Percentiles rank a stretch among this genome's conserved stretches.
Conservation (phyloP, 768 basidiomycete species). For the Cystofilobasidium ferigula region DNA sequence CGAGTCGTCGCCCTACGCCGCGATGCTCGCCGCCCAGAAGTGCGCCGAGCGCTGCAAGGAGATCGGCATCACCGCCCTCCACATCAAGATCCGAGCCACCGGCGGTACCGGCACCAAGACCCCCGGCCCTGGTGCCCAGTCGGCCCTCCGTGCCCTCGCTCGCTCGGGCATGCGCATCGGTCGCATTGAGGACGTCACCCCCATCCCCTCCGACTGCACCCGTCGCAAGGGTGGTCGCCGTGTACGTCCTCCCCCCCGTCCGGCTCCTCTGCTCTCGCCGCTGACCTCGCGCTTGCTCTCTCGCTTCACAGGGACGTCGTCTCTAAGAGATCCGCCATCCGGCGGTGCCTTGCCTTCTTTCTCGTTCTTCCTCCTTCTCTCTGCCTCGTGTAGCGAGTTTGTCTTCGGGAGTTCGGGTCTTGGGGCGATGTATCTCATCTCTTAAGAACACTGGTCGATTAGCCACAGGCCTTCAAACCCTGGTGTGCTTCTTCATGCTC, state of each 20-base stretch:
- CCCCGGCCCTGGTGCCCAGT: conserved; percentile 96
- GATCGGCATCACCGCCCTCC: conserved; percentile 83
- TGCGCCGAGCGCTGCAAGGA: conserved; percentile 93
- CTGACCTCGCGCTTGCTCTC: neutral
- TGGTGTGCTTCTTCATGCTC: conserved; percentile 8
- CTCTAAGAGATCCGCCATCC: too few species aligned
- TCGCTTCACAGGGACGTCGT: conserved; percentile 28
- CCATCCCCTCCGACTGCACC: conserved; percentile 87
- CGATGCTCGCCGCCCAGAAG: conserved; percentile 97
- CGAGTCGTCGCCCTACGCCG: conserved; percentile 93
- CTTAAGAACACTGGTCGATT: neutral
- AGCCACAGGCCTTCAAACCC: conserved; percentile 2
- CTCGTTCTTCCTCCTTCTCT: neutral
- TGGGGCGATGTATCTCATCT: neutral
- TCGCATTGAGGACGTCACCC: conserved; percentile 56
- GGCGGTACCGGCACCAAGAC: conserved; percentile 98
- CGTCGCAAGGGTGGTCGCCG: conserved; percentile 65
- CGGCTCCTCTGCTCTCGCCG: neutral
- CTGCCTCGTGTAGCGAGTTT: neutral
- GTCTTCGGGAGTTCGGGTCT: too few species aligned
- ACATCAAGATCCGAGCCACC: conserved; percentile 95
- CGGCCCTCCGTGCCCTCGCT: conserved; percentile 92
- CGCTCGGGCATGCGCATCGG: conserved; percentile 98
- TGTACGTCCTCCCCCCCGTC: too few species aligned
- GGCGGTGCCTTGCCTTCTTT: neutral